A percentile compares a stretch with the other conserved stretches of the same genome.
These are phyloP conservation scores for Volvox africanus DNA, from an alignment of 139 green algal species.

Conservation along the genomic window DNA sequence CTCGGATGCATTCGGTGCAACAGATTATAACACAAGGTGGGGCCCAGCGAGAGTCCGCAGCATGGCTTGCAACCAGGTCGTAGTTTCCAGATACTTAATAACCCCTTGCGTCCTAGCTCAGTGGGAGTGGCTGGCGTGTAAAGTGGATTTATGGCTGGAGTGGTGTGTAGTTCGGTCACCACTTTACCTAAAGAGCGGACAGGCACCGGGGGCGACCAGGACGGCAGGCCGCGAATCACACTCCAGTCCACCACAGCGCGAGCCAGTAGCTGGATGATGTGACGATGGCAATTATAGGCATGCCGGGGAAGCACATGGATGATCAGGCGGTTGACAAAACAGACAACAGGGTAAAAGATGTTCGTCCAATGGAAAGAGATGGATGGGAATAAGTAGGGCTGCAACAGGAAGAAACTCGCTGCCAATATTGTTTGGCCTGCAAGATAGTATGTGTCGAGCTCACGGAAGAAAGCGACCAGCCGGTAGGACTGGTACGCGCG, in stretches of 20 bases:
- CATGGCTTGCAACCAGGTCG: no score
- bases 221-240: not conserved
- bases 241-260: not conserved
- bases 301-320: not conserved
- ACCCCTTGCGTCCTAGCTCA: no score
- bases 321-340: conserved; percentile 1
- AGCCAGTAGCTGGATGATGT: not conserved
- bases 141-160: no score
- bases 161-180: no score
- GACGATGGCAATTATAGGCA: not conserved
- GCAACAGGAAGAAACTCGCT: not conserved
- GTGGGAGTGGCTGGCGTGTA: no score
- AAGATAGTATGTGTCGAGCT: not conserved
- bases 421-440: not conserved
- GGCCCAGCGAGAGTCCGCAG: no score
- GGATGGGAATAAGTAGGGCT: not conserved
- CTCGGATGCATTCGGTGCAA: no score
- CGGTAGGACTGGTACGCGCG: not conserved
- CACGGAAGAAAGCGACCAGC: not conserved
- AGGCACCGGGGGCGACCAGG: conserved; percentile 6
- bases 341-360: not conserved
- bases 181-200: conserved; percentile 19
- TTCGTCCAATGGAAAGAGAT: conserved; percentile 12
- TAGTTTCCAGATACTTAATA: no score
- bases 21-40: no score